A percentile compares a stretch with the other conserved stretches of the same genome.
phyloP scores from a whole-genome alignment of 2,329 filamentous ascomycete species.

The Dothideomycetidae sp. region DNA sequence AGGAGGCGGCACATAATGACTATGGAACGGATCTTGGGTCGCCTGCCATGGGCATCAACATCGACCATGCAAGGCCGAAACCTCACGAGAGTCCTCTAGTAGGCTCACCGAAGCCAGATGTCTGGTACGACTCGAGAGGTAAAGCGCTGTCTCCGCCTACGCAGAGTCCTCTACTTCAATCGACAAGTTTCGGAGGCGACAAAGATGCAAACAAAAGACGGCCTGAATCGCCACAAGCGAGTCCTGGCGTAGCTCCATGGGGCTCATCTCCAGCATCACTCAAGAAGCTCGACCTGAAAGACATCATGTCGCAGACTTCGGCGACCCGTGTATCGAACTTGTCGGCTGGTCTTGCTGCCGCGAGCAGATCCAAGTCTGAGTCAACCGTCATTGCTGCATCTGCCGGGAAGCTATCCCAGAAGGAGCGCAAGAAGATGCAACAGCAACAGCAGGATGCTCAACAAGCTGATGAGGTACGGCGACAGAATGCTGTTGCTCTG shows the following conservation, averaged over 20 bases:
- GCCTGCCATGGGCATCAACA: not conserved
- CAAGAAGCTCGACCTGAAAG: slow-evolving; percentile 56
- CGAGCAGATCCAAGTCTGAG: slow-evolving; percentile 8
- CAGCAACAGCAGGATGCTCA: slow-evolving; percentile 39
- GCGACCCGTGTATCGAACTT: slow-evolving; percentile 37
- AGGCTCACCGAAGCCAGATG: slow-evolving; percentile 19
- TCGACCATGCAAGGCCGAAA: not conserved
- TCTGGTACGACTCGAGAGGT: slow-evolving; percentile 28
- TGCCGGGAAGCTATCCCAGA: slow-evolving; percentile 64
- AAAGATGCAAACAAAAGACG: slow-evolving; percentile 1
- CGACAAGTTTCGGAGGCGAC: not conserved
- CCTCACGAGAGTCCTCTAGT: slow-evolving; percentile 4
- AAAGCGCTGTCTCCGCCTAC: slow-evolving; percentile 20
- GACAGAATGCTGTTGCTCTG: slow-evolving; percentile 11
- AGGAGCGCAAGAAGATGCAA: slow-evolving; percentile 75
- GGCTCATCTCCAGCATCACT: slow-evolving; percentile 39
- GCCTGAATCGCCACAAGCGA: slow-evolving; percentile 2
- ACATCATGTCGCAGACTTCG: slow-evolving; percentile 56
- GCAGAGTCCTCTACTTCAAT: slow-evolving; percentile 1
- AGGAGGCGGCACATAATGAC: slow-evolving; percentile 24
- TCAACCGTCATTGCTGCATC: slow-evolving; percentile 11
- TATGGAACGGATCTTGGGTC: slow-evolving; percentile 4
- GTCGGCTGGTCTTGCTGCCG: slow-evolving; percentile 32
- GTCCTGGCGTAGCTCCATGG: slow-evolving; percentile 34
- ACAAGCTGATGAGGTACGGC: slow-evolving; percentile 1